phyloP scores from a whole-genome alignment of 164 flowering plant species.

The Piper longum region DNA sequence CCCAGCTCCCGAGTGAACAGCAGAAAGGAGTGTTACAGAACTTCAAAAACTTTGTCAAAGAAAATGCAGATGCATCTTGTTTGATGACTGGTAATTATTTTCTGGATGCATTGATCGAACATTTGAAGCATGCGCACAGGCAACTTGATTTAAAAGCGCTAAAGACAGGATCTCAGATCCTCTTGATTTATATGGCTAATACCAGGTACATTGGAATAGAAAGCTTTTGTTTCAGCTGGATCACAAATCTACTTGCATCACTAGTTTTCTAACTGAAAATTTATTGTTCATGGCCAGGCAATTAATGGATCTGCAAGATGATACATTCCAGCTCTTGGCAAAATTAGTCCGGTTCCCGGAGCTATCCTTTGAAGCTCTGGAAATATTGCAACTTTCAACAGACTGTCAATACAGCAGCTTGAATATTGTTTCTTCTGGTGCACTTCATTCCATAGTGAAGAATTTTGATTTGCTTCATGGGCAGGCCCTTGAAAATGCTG shows the following conservation, averaged over 20 bases:
- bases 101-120: constrained; percentile 30
- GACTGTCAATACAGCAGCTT: not conserved
- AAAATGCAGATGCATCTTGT: constrained; percentile 18
- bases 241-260: not conserved
- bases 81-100: constrained; percentile 26
- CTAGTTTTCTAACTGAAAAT: not conserved
- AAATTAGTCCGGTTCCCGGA: constrained; percentile 38
- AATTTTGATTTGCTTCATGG: constrained; percentile 20
- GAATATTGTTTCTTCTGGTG: not conserved
- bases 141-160: constrained; percentile 31
- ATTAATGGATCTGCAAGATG: constrained; percentile 23
- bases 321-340: constrained; percentile 31
- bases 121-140: constrained; percentile 39
- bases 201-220: constrained; percentile 33
- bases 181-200: constrained; percentile 27
- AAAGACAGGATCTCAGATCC: constrained; percentile 32
- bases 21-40: constrained; percentile 37
- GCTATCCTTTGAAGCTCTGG: constrained; percentile 34
- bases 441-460: constrained; percentile 20
- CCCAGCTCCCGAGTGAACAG: constrained; percentile 37
- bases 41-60: constrained; percentile 18
- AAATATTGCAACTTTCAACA: constrained; percentile 32
- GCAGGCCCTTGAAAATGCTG: not conserved
- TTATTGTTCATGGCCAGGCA: not conserved
- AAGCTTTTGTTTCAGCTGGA: not conserved